Base-by-base conservation (phyloP, 805 yeast genomes). In the Nakazawaea laoshanensis region DNA sequence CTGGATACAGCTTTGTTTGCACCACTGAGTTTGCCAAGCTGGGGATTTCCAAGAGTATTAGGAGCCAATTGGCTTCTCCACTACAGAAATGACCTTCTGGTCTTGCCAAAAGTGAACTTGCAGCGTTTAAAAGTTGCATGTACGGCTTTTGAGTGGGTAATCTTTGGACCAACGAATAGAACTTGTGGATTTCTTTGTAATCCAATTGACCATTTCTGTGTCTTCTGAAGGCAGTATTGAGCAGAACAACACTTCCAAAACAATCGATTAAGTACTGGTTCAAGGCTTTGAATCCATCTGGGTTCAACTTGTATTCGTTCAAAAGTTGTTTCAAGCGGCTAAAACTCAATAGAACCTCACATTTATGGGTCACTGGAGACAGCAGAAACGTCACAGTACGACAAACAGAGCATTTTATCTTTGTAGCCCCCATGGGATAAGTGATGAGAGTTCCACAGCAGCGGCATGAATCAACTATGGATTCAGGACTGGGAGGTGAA, bases 31-130 rank as follows among this genome's bases (percentile, higher is more conserved):
- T 67, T 15, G 63, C 57, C 6, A 83, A 52, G 4, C 69, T 61
- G 0, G 95, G 95, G 19, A 78, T 71, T 38, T 82, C 88, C 32
- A 80, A 52, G 9, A 84, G 54, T 3, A 84, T 71, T 12, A 84
- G 53, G 2, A 84, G 44, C 79, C 85, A 82, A 27, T 60, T 50
- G 19, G 76, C 50, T 14, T 70, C 61, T 2, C 53, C 43, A 0
- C 77, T 67, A 9, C 61, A 55, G 6, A 60, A 49, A 25, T 61
- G 40, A 1, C 47, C 48, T 5, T 63, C 58, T 1, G 77, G 75
- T 6, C 34, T 16, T 37, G 67, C 72, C 15, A 85, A 52, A 3
- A 77, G 56, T 5, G 63, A 63, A 28, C 69, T 56, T 2, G 72
- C 66, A 0, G 78, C 71, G 4, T 59, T 44, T 13, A 85, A 49